Base-by-base conservation (phyloP, 257 asterid genomes). In the Solanum appendiculatum region DNA sequence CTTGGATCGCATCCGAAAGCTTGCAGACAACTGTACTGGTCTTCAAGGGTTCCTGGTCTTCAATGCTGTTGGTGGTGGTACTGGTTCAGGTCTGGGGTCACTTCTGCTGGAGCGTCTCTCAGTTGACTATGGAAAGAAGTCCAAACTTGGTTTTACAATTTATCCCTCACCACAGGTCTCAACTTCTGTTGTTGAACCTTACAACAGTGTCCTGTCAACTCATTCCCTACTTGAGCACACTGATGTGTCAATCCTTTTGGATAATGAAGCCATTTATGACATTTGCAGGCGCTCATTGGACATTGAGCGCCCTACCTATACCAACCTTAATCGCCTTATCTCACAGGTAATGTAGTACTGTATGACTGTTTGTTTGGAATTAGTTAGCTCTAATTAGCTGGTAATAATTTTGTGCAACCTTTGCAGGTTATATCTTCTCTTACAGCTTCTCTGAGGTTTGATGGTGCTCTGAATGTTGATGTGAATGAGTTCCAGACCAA, bases 221-320 rank as follows among this genome's bases (percentile, higher is more conserved):
- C 86, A 88, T 74, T 88, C 89, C 37, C 89, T 88, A 27, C 87
- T 88, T 5, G 89, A 88, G 39, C 87, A 88, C 86, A 88, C 89
- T 42, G 89, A 84, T 85, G 86, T 88, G 13, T 86, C 89, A 29
- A 73, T 84, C 54, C 84, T 88, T 21, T 66, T 88, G 37, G 87
- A 88, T 39, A 88, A 88, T 63, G 89, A 88, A 34, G 89, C 87
- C 75, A 88, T 88, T 11, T 88, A 75, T 72, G 89, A 75, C 72
- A 88, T 88, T 21, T 84, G 87, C 72, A 86, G 89, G 44, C 75
- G 75, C 34, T 88, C 89, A 12, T 84, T 88, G 54, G 89, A 88
- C 40, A 88, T 88, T 42, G 87, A 88, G 69, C 84, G 86, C 5
- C 89, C 89, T 11, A 88, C 89, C 25, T 87, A 84, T 23, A 87